phyloP scores from a whole-genome alignment of 2,329 filamentous ascomycete genomes.

The Cryphonectria nitschkei region DNA sequence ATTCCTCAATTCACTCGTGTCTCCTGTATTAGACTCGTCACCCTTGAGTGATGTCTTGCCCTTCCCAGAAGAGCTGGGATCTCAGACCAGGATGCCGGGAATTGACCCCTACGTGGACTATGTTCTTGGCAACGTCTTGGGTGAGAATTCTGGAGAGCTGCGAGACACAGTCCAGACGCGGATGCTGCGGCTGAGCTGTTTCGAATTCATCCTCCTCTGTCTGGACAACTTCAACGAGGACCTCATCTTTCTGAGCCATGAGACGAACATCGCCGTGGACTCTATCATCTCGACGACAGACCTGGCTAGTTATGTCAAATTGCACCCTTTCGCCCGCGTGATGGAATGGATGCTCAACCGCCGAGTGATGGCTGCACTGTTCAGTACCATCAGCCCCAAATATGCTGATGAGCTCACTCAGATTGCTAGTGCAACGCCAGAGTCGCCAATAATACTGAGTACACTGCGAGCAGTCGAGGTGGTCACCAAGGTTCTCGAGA shows the following conservation, averaged over 20 bases:
- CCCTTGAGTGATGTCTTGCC: slow-evolving; percentile 75
- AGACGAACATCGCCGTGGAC: slow-evolving; percentile 76
- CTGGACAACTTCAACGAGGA: slow-evolving; percentile 92
- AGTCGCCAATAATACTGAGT: slow-evolving; percentile 81
- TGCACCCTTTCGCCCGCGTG: slow-evolving; percentile 90
- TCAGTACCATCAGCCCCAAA: slow-evolving; percentile 69
- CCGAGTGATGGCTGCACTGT: slow-evolving; percentile 78
- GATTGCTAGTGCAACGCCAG: slow-evolving; percentile 71
- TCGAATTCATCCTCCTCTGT: slow-evolving; percentile 81
- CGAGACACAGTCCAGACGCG: slow-evolving; percentile 70
- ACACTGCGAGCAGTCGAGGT: slow-evolving; percentile 82
- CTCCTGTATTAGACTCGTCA: slow-evolving; percentile 64
- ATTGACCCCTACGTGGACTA: slow-evolving; percentile 95
- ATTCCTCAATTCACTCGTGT: slow-evolving; percentile 72
- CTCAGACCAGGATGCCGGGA: slow-evolving; percentile 74
- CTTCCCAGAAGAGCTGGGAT: slow-evolving; percentile 85
- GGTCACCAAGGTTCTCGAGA: slow-evolving; percentile 78
- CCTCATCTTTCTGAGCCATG: slow-evolving; percentile 81
- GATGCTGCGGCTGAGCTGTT: slow-evolving; percentile 76
- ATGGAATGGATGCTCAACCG: slow-evolving; percentile 99
- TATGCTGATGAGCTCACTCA: slow-evolving; percentile 66
- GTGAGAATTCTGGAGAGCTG: slow-evolving; percentile 66
- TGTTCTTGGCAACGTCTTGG: slow-evolving; percentile 78
- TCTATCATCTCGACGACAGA: slow-evolving; percentile 73
- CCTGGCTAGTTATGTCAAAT: slow-evolving; percentile 76